Conservation (phyloP, 2,329 filamentous ascomycete genomes). For the Diaporthe batatas region DNA sequence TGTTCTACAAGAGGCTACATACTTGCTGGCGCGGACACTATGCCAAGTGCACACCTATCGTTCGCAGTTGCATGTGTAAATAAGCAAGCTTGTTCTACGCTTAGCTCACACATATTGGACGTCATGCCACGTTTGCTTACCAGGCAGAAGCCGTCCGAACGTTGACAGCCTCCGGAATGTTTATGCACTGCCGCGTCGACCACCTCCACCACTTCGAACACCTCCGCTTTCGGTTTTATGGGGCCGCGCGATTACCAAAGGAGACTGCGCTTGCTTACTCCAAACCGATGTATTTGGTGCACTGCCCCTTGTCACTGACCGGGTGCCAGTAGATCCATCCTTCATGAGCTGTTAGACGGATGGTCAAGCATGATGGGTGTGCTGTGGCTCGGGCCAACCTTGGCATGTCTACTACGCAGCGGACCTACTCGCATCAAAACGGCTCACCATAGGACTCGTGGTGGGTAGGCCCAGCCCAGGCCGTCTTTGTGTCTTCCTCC, state of each 20-base stretch:
- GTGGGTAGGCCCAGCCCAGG: background rate
- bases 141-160: background rate
- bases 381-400: background rate
- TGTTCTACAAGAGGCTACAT: background rate
- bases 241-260: background rate
- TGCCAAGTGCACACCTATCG: background rate
- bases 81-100: background rate
- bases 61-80: background rate
- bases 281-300: background rate
- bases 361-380: background rate
- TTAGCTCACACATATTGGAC: background rate
- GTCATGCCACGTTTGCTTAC: background rate
- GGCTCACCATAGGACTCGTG: background rate
- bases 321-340: background rate
- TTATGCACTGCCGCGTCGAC: background rate
- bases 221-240: background rate
- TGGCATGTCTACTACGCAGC: background rate
- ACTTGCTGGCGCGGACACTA: background rate
- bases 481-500: background rate
- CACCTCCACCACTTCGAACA: too few relatives aligned
- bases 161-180: too few relatives aligned
- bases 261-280: background rate
- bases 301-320: too few relatives aligned
- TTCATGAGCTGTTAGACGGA: background rate
- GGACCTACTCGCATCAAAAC: background rate